Conservation (phyloP, 108 stramenopile genomes). For the Mayamaea pseudoterrestris region DNA sequence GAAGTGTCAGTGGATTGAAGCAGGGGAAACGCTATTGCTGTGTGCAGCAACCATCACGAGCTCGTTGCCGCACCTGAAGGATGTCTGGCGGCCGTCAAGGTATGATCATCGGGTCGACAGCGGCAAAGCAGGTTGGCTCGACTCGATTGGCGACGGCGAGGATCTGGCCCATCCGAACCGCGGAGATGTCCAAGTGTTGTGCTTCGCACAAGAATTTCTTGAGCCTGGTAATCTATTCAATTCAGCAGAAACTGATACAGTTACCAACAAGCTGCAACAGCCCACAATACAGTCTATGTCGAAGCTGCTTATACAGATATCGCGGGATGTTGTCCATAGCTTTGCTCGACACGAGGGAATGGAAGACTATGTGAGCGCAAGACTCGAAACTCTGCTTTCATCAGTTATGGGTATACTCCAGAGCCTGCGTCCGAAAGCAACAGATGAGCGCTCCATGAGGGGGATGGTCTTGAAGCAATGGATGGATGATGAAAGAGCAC, state of each 20-base stretch:
- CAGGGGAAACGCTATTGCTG: conserved; percentile 66
- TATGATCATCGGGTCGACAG: conserved; percentile 64
- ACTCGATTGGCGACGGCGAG: conserved; percentile 47
- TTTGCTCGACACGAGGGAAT: conserved; percentile 51
- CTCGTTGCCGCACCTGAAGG: conserved; percentile 43
- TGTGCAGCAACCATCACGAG: conserved; percentile 54
- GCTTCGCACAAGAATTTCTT: conserved; percentile 60
- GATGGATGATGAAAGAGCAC: conserved; percentile 24
- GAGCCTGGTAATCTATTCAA: conserved; percentile 23
- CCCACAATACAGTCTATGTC: conserved; percentile 41
- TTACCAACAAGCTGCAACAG: conserved; percentile 17
- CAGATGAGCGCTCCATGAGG: neutral
- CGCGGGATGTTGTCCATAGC: conserved; percentile 38
- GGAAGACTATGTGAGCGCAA: conserved; percentile 48
- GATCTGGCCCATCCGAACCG: conserved; percentile 26
- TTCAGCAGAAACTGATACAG: neutral
- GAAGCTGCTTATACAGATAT: conserved; percentile 24
- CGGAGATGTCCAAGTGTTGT: conserved; percentile 56
- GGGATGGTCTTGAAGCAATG: conserved; percentile 6
- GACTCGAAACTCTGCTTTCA: conserved; percentile 52
- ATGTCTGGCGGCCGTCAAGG: conserved; percentile 63
- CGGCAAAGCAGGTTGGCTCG: conserved; percentile 52
- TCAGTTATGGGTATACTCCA: conserved; percentile 34
- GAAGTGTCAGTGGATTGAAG: conserved; percentile 76
- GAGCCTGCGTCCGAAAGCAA: neutral